A percentile compares a stretch with the other conserved stretches of the same genome.
Evolutionary conservation across 768 basidiomycete genomes (phyloP).

Genomic region (Boletus rubescentipes): DNA sequence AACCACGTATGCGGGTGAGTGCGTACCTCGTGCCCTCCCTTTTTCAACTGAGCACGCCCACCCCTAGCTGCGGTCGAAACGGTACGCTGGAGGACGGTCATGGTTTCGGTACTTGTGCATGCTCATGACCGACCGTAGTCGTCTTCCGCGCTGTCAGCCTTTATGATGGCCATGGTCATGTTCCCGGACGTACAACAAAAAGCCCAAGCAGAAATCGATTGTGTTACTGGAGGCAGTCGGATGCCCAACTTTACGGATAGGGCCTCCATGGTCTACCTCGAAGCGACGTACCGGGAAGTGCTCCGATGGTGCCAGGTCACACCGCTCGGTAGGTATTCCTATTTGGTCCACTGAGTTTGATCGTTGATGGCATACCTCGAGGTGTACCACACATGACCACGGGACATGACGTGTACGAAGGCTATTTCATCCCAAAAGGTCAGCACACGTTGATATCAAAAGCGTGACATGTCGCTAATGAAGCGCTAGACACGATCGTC

Average conservation of each 20-base stretch:
- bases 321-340: slow-evolving; percentile 18
- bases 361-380: no score
- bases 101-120: not conserved
- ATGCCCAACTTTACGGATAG: slow-evolving; percentile 24
- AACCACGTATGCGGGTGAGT: slow-evolving; percentile 31
- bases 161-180: slow-evolving; percentile 28
- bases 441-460: no score
- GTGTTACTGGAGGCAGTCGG: slow-evolving; percentile 11
- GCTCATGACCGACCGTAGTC: slow-evolving; percentile 1
- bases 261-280: slow-evolving; percentile 23
- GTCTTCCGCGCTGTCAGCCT: slow-evolving; percentile 25
- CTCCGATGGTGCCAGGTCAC: slow-evolving; percentile 27
- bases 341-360: not conserved
- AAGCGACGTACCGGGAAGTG: slow-evolving; percentile 22
- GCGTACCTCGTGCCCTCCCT: not conserved
- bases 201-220: slow-evolving; percentile 30
- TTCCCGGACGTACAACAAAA: slow-evolving; percentile 25
- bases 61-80: slow-evolving; percentile 22
- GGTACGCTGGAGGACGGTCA: slow-evolving; percentile 4
- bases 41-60: not conserved
- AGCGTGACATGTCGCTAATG: not conserved
- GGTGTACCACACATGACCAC: slow-evolving; percentile 32
- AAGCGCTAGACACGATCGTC: slow-evolving; percentile 23
- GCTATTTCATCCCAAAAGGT: slow-evolving; percentile 24
- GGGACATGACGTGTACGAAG: slow-evolving; percentile 13